Base-by-base conservation (phyloP, 345 rosid species). In the Syzygium oleosum region DNA sequence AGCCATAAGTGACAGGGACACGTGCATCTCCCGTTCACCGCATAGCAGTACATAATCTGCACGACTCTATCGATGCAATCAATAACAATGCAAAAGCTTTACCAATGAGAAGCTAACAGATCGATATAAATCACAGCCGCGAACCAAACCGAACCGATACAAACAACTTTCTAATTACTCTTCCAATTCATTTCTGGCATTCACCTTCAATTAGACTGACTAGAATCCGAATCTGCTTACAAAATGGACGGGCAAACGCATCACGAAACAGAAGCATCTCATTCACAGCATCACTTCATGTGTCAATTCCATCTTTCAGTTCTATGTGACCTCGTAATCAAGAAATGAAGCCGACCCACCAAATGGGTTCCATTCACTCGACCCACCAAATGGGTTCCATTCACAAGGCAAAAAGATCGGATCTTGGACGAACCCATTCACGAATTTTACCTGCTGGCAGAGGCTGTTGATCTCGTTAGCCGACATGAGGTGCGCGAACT, bases 31-130 rank as follows among this genome's bases (percentile, higher is more conserved):
- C 98, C 94, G 87, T 96, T 98, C 85, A 93, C 95, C 11, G 99
- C 98, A 89, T 98, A 98, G 87, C 99, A 96, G 88, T 95, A 96
- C 97, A 96, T 97, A 56, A 98, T 92, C 99, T 95, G 94, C 91
- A 89, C 5, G 13, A 65, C 80, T 90, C 86, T 86, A 88, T 52
- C 85, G 79, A 38, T 84, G 51, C 41, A 34, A 84, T 87, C 61
- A 85, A 52, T 59, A 38, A 63, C 88, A 86, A 77, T 5, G 29
- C 16, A 14, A 38, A 84, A 58, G 15, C 43, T 51, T 52, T 54
- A 49, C 34, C 31, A 84, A 78, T 43, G 9, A 86, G 43, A 80
- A 87, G 52, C 59, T n/a, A 22, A 7, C 43, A 1, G 31, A 55
- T 55, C 10, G 49, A 73, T 73, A 73, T 34, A 73, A 34, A 68